phyloP scores from a whole-genome alignment of 345 rosid species.

The Eutrema yunnanense region DNA sequence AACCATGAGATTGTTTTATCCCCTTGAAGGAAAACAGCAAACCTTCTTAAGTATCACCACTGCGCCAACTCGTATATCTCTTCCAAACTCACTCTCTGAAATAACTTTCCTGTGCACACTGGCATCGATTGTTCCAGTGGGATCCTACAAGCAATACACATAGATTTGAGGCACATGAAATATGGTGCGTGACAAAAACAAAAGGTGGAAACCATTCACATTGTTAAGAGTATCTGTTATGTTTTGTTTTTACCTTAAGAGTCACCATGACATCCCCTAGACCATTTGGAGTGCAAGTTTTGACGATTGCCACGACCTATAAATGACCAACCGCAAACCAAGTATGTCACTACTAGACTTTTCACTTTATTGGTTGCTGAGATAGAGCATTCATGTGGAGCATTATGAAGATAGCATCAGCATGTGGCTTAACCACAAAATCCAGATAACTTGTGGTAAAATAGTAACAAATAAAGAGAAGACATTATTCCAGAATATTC shows the following conservation, averaged over 20 bases:
- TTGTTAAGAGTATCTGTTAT: neutral
- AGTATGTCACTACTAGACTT: neutral
- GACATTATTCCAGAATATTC: neutral
- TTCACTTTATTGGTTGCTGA: neutral
- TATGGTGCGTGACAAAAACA: neutral
- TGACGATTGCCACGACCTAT: slow-evolving; percentile 70
- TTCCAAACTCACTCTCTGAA: slow-evolving; percentile 45
- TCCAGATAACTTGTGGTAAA: neutral
- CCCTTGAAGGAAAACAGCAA: neutral
- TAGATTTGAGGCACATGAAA: neutral
- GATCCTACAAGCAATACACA: slow-evolving; percentile 50
- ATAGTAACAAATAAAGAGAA: neutral
- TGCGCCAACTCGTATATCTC: slow-evolving; percentile 62
- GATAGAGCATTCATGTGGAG: neutral
- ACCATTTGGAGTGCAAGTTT: slow-evolving; percentile 67
- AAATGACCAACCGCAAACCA: slow-evolving; percentile 2
- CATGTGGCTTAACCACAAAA: neutral
- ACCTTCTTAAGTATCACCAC: slow-evolving; percentile 73
- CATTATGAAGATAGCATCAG: neutral
- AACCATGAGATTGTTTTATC: neutral
- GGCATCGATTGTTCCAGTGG: slow-evolving; percentile 69
- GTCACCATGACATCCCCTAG: slow-evolving; percentile 80
- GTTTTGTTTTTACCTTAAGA: slow-evolving; percentile 52
- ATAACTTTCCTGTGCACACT: slow-evolving; percentile 65
- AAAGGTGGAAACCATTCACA: neutral